Percentiles rank a stretch among this genome's conserved stretches.
phyloP scores from a whole-genome alignment of 805 yeast genomes.

The Clavispora asparagi region DNA sequence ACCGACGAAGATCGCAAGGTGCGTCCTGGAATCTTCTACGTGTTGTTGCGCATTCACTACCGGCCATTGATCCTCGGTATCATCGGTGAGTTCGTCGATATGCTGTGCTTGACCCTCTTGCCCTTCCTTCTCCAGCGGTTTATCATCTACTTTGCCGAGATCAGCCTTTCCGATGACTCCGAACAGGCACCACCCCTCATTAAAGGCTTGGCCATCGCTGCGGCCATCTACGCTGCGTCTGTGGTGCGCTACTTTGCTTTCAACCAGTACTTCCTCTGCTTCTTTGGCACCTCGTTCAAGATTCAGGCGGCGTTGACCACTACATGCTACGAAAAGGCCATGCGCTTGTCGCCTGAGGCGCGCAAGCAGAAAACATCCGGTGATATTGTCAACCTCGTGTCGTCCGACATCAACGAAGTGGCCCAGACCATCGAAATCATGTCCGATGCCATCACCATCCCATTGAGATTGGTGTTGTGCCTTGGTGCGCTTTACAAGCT shows the following conservation, averaged over 20 bases:
- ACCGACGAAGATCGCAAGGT: constrained; percentile 10
- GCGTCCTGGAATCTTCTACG: constrained; percentile 18
- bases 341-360: constrained; percentile 62
- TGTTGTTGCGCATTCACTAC: constrained; percentile 13
- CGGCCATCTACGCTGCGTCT: constrained; percentile 50
- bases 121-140: constrained; percentile 29
- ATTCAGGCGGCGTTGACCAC: constrained; percentile 50
- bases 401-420: constrained; percentile 67
- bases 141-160: constrained; percentile 20
- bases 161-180: constrained; percentile 9
- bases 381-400: constrained; percentile 71
- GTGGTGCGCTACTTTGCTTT: constrained; percentile 15
- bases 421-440: constrained; percentile 49
- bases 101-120: constrained; percentile 15
- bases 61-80: constrained; percentile 5
- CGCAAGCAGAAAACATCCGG: constrained; percentile 61
- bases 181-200: constrained; percentile 28
- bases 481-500: constrained; percentile 49
- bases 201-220: constrained; percentile 74
- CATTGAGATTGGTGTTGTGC: constrained; percentile 50
- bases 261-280: constrained; percentile 15
- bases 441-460: constrained; percentile 43
- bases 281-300: constrained; percentile 15
- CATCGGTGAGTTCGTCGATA: constrained; percentile 19
- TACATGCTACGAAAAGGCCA: constrained; percentile 66